phyloP scores from a whole-genome alignment of 345 rosid species.

The Murraya paniculata region DNA sequence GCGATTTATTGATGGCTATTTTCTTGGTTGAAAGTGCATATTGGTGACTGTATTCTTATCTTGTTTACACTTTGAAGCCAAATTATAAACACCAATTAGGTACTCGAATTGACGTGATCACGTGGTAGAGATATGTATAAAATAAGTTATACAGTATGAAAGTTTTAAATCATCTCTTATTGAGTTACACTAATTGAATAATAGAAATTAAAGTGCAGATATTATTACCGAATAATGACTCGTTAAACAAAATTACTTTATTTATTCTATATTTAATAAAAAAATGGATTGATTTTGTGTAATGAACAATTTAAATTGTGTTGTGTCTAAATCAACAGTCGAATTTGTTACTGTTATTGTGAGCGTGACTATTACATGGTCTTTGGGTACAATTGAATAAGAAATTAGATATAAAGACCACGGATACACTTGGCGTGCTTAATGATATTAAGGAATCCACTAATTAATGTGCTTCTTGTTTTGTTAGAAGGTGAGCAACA shows the following conservation, averaged over 20 bases:
- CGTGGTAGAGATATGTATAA: background rate
- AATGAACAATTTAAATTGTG: too few relatives aligned
- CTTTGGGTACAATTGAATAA: background rate
- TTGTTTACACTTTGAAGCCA: background rate
- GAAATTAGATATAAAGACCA: background rate
- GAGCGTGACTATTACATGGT: too few relatives aligned
- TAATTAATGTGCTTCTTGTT: background rate
- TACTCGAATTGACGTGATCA: background rate
- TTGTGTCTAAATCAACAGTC: too few relatives aligned
- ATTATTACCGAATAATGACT: too few relatives aligned
- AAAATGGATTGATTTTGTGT: too few relatives aligned
- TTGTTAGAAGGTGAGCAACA: background rate
- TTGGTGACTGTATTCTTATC: background rate
- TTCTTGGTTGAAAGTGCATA: background rate
- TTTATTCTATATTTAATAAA: too few relatives aligned
- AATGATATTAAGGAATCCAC: constrained; percentile 2
- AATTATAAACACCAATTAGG: background rate
- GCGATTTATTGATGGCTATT: background rate
- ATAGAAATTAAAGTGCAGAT: too few relatives aligned
- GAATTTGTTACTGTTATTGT: too few relatives aligned
- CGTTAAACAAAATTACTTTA: too few relatives aligned
- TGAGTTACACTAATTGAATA: background rate
- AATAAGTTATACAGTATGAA: too few relatives aligned
- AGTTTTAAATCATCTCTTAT: background rate
- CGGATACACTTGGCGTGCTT: background rate